Evolutionary conservation across 2,329 filamentous ascomycete genomes (phyloP).

Genomic region (Penicillium hesseltinei): DNA sequence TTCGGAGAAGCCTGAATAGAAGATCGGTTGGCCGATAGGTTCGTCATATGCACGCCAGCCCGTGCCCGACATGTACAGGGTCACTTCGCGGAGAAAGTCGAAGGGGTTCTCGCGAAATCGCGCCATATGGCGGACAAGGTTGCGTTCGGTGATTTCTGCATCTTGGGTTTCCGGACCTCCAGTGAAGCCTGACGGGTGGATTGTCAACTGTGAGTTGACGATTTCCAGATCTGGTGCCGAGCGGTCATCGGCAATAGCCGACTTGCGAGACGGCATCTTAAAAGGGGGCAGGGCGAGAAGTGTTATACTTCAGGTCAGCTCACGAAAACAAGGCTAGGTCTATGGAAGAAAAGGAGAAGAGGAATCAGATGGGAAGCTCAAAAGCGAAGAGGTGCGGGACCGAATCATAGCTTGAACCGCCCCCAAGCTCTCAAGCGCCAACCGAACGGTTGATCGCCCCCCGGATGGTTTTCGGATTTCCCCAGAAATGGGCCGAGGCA

Average conservation of each 20-base stretch:
- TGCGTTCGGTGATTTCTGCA: constrained; percentile 50
- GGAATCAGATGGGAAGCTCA: neutral
- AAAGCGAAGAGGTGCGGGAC: neutral
- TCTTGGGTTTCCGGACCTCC: constrained; percentile 38
- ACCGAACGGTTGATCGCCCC: constrained; percentile 26
- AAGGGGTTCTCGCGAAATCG: constrained; percentile 73
- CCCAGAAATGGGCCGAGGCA: constrained; percentile 29
- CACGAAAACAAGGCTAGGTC: neutral
- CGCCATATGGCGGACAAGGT: constrained; percentile 69
- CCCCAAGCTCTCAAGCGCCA: constrained; percentile 17
- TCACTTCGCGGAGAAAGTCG: constrained; percentile 88
- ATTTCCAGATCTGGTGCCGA: constrained; percentile 76
- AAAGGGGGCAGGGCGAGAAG: neutral
- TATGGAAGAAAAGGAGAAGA: neutral
- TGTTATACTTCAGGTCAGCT: neutral
- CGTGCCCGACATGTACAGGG: constrained; percentile 84
- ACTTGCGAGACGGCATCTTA: constrained; percentile 33
- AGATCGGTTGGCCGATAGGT: constrained; percentile 86
- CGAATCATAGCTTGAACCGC: constrained; percentile 19
- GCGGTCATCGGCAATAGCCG: constrained; percentile 30
- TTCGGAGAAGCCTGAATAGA: constrained; percentile 88
- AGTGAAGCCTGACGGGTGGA: constrained; percentile 67
- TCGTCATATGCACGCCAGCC: constrained; percentile 95
- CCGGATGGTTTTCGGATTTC: constrained; percentile 21
- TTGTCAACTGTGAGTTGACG: constrained; percentile 68